Evolutionary conservation across 192 early-diverging fungal genomes (phyloP), one percentile per base, ranked within the genome.

Genomic region (Phlyctochytrium planicorne): DNA sequence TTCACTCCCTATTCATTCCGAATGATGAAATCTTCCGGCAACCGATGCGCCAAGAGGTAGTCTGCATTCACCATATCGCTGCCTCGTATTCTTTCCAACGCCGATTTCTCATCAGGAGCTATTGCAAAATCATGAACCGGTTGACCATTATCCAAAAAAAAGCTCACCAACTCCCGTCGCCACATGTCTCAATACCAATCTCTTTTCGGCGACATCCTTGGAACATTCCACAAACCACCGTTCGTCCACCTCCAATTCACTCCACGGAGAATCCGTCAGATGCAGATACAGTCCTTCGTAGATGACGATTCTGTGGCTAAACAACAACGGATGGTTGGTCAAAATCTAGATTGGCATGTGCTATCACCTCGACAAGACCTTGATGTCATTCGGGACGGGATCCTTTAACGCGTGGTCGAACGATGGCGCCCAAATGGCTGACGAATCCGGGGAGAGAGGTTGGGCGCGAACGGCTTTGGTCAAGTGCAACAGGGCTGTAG

Each of bases 231-330:
- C 35, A 74, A 79, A 83, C 80, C 83, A 87, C 29, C 62, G 52
- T 73, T 81, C 81, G 57, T 84, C 82, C 30, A 65, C 76, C 1
- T 73, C 35, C 36, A 80, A 67, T 1, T 70, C 37, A 35, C 30
- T 33, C 85, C 85, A 87, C n/a, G 78, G 77, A 34, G 34, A 47
- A 2, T 67, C 59, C 40, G 55, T 52, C 27, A 75, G 60, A 52
- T 78, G 78, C 47, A 79, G 68, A 53, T 87, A 87, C 29, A 84
- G 63, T 1, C 85, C 85, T 68, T 87, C 85, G 25, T 81, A 36
- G 12, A 87, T 14, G 17, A 87, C 68, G n/a, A 87, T 68, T 1
- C 76, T 70, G 61, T 82, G 75, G 20, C 66, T 71, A 47, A n/a
- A n/a, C n/a, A n/a, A n/a, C n/a, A n/a, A n/a, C n/a, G n/a, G n/a